Evolutionary conservation across 768 basidiomycete species (phyloP).

Genomic region (Leccinum variicolor): DNA sequence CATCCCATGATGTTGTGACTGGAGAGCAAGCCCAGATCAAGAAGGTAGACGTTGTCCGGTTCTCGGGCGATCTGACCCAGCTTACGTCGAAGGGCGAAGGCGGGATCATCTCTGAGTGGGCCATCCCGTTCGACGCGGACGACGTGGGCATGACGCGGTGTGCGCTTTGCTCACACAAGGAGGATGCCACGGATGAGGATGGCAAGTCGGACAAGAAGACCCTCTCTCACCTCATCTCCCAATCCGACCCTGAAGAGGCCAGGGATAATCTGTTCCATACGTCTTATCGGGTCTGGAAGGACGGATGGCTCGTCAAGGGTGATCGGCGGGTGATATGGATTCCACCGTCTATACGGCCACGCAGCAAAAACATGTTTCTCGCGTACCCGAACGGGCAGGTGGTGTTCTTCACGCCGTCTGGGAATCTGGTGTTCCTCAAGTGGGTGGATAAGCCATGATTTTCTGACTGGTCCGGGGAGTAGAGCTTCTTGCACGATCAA

Average conservation of each 20-base stretch:
- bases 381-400: constrained; percentile 10
- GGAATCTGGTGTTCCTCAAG: neutral
- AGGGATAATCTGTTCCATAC: constrained; percentile 6
- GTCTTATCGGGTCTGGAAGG: constrained; percentile 14
- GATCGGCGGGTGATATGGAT: constrained; percentile 18
- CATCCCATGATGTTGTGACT: constrained; percentile 6
- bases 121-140: constrained; percentile 1
- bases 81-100: constrained; percentile 7
- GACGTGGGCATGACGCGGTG: neutral
- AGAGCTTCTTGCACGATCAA: neutral
- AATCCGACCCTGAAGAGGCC: constrained; percentile 7
- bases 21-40: constrained; percentile 4
- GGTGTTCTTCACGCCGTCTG: neutral
- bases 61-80: constrained; percentile 6
- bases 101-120: constrained; percentile 7
- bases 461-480: neutral
- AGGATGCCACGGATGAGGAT: neutral
- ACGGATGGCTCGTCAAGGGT: constrained; percentile 19
- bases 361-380: constrained; percentile 2
- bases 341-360: neutral
- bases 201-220: neutral
- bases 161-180: neutral
- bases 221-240: constrained; percentile 6
- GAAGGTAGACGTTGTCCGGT: constrained; percentile 4
- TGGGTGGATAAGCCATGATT: neutral